Conservation (phyloP, 1,284 basidiomycete species). For the Fomes fomentarius region DNA sequence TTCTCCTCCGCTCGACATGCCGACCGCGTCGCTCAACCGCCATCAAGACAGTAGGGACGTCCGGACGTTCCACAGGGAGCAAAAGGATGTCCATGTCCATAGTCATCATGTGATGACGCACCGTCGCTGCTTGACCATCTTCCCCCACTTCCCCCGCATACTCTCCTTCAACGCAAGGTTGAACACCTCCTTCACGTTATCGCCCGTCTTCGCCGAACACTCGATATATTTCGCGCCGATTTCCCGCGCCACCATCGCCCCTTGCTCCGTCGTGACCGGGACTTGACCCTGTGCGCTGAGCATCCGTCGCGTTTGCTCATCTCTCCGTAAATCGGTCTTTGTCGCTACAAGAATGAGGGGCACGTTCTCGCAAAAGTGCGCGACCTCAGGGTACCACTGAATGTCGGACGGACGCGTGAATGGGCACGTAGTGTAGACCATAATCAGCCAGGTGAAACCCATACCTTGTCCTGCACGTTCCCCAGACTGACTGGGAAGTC, state of each 20-base stretch:
- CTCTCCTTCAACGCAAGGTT: conserved; percentile 88
- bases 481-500: conserved; percentile 95
- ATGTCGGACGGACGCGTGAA: not conserved
- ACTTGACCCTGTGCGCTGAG: conserved; percentile 89
- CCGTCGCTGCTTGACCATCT: conserved; percentile 70
- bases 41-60: too few species aligned
- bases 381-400: conserved; percentile 97
- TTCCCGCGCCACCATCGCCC: conserved; percentile 80
- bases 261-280: conserved; percentile 84
- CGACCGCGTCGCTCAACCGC: too few species aligned
- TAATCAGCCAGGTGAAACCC: too few species aligned
- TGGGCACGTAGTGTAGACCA: too few species aligned
- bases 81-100: too few species aligned
- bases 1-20: not conserved
- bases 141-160: conserved; percentile 75
- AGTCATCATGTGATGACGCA: conserved; percentile 74
- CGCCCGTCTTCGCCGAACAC: conserved; percentile 91
- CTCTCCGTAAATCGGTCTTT: conserved; percentile 90
- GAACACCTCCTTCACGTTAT: conserved; percentile 93
- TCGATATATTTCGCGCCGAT: conserved; percentile 97
- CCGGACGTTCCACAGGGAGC: too few species aligned
- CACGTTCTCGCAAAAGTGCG: conserved; percentile 95
- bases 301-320: conserved; percentile 90
- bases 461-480: conserved; percentile 93
- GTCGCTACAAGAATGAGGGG: conserved; percentile 93